Evolutionary conservation across 2,329 filamentous ascomycete genomes (phyloP), one percentile per base, ranked within the genome.

Genomic region (Colletotrichum plurivorum): DNA sequence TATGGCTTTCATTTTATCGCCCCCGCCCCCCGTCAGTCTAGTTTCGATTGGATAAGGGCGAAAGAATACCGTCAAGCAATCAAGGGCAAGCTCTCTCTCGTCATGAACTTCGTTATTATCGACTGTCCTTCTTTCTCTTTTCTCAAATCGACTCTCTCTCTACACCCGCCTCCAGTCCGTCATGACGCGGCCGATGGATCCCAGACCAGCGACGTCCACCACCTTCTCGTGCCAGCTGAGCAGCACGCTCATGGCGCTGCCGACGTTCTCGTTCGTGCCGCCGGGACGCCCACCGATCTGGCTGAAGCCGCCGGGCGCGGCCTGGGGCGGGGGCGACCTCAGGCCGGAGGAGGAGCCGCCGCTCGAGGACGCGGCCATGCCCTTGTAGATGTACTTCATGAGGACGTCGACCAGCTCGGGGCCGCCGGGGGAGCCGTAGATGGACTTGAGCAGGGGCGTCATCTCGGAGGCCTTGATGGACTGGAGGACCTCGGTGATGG

Each of bases 221-320:
- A 98, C 89, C 88, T 98, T 99, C 86, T 99, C 96, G 79, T 99
- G 96, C 96, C 96, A 99, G 82, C 94, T 98, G 73, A 99, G 85
- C 78, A 99, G 81, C 59, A 99, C 96, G 78, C 96, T 98, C 96
- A 98, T 98, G 62, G 92, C 93, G 66, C 94, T 92, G 43, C 94
- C 93, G 71, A 94, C 91, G 54, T 93, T 92, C 77, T 92, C 89
- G 77, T 84, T 88, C 45, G 84, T 78, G 9, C 76, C 83, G 27
- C 84, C 85, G 8, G 88, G 85, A 62, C 89, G 82, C 13, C 80
- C 81, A 18, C 84, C 84, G 49, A 95, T 88, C 82, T 98, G 95
- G 76, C 93, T 95, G 84, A 98, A 98, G 5, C 80, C 81, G 20
- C 55, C 56, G 43, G 62, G 45, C 20, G 94, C 97, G 65, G 89